Evolutionary conservation across 805 yeast genomes (phyloP), one percentile per base, ranked within the genome.

Genomic region (Starmerella etchellsii): DNA sequence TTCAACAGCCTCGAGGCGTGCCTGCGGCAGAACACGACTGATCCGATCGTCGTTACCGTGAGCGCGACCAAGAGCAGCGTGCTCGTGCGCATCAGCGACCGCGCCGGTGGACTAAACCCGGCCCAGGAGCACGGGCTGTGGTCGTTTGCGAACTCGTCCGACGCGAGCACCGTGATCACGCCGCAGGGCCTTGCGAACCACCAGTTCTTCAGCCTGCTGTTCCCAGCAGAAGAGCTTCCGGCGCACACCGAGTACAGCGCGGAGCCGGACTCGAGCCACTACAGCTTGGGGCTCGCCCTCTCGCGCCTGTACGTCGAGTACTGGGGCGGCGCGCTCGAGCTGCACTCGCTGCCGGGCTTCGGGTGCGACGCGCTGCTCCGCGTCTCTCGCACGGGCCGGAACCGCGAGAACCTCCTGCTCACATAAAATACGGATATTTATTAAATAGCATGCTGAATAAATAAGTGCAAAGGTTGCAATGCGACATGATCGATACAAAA

Each of bases 241-340:
- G 16, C 8, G 21, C 14, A 22, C 32, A 16, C 29, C 20, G 34
- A 20, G 30, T 26, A 25, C 31, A 15, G 23, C 11, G 15, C 14
- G 18, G 24, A 22, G 29, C 18, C 33, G 21, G 40, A 37, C 34
- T 3, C 29, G 16, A 15, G 25, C 11, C 81, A 80, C 39, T 62
- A 88, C 23, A 96, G 96, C 0, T 69, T 88, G 44, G 95, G 96
- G 0, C 64, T 88, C 45, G 95, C 97, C 0, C 76, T 88, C 80
- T 81, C 95, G 54, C 78, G 82, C 51, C 83, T 87, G 0, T 88
- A 88, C 56, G 83, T 94, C 0, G 96, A 88, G 52, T 88, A 88
- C 60, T 88, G 97, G 97, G 91, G 87, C 52, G 97, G 97, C 6
- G 81, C 79, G 38, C 60, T 88, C 37, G 78, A 76, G 44, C 73